Percentiles rank a stretch among this genome's conserved stretches.
These are phyloP conservation scores for Teratosphaeria destructans DNA, from an alignment of 2,329 filamentous ascomycete species.

Conservation along the genomic window DNA sequence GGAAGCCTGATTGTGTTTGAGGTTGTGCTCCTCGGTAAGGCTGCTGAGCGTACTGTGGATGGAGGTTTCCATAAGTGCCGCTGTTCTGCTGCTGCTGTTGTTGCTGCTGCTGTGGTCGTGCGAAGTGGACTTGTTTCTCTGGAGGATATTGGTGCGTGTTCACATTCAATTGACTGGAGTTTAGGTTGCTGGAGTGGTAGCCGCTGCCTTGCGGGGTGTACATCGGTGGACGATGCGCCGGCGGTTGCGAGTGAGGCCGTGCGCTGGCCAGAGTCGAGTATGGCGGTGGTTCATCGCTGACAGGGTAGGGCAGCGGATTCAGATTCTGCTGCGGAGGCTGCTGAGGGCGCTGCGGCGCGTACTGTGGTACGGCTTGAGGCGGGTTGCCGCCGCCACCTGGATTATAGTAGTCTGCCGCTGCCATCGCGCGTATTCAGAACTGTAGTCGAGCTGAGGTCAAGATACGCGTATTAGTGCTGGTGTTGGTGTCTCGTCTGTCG, in stretches of 20 bases:
- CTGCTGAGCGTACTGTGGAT: conserved; percentile 7
- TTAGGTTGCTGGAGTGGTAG: conserved; percentile 5
- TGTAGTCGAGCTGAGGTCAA: background rate
- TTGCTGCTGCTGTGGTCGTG: background rate
- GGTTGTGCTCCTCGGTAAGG: conserved; percentile 1
- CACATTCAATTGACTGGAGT: conserved; percentile 1
- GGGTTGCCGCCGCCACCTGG: conserved; percentile 6
- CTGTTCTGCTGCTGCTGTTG: conserved; percentile 4
- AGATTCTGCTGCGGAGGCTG: conserved; percentile 6
- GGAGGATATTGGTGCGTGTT: conserved; percentile 10
- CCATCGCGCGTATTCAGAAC: conserved; percentile 9
- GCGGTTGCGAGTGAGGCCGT: conserved; percentile 20
- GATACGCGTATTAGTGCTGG: background rate
- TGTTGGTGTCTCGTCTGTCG: background rate
- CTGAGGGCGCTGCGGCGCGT: conserved; percentile 6
- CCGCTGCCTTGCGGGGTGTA: conserved; percentile 12
- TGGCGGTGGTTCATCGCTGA: conserved; percentile 22
- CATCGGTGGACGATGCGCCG: conserved; percentile 10
- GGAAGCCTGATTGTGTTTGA: conserved; percentile 5
- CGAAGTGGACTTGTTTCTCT: conserved; percentile 9
- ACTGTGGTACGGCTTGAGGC: background rate
- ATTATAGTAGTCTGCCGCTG: conserved; percentile 21
- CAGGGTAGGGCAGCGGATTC: conserved; percentile 16
- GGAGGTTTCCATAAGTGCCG: conserved; percentile 2
- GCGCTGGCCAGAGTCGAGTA: conserved; percentile 18